phyloP scores from a whole-genome alignment of 78 protist species.

The Diacronema lutheri region DNA sequence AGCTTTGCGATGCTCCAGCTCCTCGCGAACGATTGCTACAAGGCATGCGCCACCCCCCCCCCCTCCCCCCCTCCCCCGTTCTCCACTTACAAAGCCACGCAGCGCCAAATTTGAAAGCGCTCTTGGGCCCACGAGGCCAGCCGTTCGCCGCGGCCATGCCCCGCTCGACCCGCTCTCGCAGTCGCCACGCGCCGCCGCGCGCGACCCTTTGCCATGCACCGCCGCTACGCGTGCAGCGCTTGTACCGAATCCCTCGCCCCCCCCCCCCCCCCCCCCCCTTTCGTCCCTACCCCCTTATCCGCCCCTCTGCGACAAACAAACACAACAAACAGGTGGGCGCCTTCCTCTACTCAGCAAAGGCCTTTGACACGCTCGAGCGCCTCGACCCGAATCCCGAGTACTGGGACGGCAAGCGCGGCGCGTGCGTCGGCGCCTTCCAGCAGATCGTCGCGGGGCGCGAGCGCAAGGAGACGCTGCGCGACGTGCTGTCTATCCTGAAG shows the following conservation, averaged over 20 bases:
- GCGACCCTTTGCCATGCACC: neutral
- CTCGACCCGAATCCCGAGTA: constrained; percentile 69
- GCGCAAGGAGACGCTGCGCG: constrained; percentile 51
- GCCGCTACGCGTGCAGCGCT: neutral
- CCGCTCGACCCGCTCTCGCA: too few species aligned
- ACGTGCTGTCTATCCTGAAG: constrained; percentile 50
- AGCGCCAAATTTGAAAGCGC: too few species aligned
- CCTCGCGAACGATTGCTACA: constrained; percentile 86
- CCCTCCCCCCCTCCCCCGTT: too few species aligned
- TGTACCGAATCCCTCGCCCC: neutral
- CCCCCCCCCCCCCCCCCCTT: neutral
- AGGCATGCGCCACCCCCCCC: too few species aligned
- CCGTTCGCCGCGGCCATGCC: too few species aligned
- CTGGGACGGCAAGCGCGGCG: constrained; percentile 79
- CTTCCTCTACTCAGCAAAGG: constrained; percentile 76
- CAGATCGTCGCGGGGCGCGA: constrained; percentile 56
- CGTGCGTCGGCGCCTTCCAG: constrained; percentile 75
- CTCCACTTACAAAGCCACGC: too few species aligned
- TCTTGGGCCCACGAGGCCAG: too few species aligned
- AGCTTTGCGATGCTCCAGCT: constrained; percentile 55
- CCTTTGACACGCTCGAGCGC: constrained; percentile 84
- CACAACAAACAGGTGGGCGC: constrained; percentile 39
- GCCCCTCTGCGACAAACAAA: neutral
- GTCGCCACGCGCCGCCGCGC: too few species aligned
- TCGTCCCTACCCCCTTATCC: neutral